Conservation (phyloP, 2,329 filamentous ascomycete species). For the Cylindrodendrum hubeiense region DNA sequence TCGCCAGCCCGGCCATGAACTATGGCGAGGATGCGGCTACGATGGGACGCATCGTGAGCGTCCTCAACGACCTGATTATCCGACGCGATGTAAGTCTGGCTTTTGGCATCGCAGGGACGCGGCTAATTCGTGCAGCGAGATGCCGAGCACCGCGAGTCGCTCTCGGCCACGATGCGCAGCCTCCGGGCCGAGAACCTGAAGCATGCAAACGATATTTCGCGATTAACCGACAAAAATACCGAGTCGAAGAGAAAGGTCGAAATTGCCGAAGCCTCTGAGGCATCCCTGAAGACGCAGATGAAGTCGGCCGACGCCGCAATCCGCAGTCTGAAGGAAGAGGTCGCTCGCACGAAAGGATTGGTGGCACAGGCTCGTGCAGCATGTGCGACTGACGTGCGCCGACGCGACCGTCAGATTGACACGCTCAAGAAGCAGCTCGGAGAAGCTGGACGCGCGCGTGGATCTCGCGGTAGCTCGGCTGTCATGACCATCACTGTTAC, state of each 20-base stretch:
- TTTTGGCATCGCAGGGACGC: not conserved
- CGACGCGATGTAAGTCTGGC: slow-evolving; percentile 78
- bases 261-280: slow-evolving; percentile 76
- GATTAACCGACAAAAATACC: slow-evolving; percentile 65
- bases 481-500: slow-evolving; percentile 70
- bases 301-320: slow-evolving; percentile 80
- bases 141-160: slow-evolving; percentile 86
- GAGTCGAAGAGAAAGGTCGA: slow-evolving; percentile 69
- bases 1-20: slow-evolving; percentile 76
- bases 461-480: slow-evolving; percentile 65
- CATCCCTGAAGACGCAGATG: slow-evolving; percentile 76
- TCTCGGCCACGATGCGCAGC: slow-evolving; percentile 82
- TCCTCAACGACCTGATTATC: slow-evolving; percentile 93
- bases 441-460: slow-evolving; percentile 74
- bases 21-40: slow-evolving; percentile 69
- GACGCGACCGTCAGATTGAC: slow-evolving; percentile 90
- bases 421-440: slow-evolving; percentile 88
- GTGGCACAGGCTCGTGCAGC: slow-evolving; percentile 87
- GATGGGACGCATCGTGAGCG: slow-evolving; percentile 89
- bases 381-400: slow-evolving; percentile 91
- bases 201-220: slow-evolving; percentile 76
- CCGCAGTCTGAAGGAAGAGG: slow-evolving; percentile 85
- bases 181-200: slow-evolving; percentile 82
- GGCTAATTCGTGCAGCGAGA: slow-evolving; percentile 73
- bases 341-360: slow-evolving; percentile 80